Evolutionary conservation across 1,139 yeast genomes (phyloP).

Genomic region (Debaryomycetaceae sp.): DNA sequence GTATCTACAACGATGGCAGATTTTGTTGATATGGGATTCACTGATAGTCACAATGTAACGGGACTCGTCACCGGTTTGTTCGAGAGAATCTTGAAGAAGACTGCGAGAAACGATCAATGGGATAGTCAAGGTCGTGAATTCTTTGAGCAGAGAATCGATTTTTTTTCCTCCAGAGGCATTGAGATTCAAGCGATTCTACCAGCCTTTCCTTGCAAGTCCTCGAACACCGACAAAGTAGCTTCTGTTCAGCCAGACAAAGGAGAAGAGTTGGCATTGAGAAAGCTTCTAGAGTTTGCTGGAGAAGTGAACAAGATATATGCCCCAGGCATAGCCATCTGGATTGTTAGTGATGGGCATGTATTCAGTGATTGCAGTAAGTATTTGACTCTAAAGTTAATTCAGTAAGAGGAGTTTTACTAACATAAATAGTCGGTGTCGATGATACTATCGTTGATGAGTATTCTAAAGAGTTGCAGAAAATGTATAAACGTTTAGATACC

Average conservation of each 20-base stretch:
- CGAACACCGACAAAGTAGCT: constrained; percentile 52
- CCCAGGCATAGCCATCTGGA: constrained; percentile 54
- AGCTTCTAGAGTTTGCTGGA: constrained; percentile 29
- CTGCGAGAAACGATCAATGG: constrained; percentile 50
- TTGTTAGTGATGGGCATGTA: constrained; percentile 65
- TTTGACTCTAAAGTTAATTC: background rate
- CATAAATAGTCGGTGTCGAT: constrained; percentile 35
- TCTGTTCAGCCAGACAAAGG: constrained; percentile 49
- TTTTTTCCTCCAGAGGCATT: constrained; percentile 45
- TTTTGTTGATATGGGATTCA: constrained; percentile 1
- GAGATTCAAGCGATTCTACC: constrained; percentile 57
- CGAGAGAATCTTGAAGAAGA: constrained; percentile 44
- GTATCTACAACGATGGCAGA: constrained; percentile 12
- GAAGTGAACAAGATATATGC: constrained; percentile 40
- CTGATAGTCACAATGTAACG: constrained; percentile 5
- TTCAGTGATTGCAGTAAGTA: constrained; percentile 60
- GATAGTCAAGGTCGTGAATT: constrained; percentile 37
- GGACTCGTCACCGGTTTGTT: constrained; percentile 26
- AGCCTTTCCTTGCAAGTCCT: constrained; percentile 64
- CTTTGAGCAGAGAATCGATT: constrained; percentile 39
- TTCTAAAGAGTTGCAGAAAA: constrained; percentile 37
- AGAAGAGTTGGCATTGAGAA: constrained; percentile 34
- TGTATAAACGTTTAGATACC: constrained; percentile 32
- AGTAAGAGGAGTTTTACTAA: constrained; percentile 9
- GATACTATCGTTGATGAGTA: constrained; percentile 50